These are phyloP conservation scores for Cutaneotrichosporon daszewskae DNA, from an alignment of 1,284 basidiomycete genomes.

Conservation along the genomic window DNA sequence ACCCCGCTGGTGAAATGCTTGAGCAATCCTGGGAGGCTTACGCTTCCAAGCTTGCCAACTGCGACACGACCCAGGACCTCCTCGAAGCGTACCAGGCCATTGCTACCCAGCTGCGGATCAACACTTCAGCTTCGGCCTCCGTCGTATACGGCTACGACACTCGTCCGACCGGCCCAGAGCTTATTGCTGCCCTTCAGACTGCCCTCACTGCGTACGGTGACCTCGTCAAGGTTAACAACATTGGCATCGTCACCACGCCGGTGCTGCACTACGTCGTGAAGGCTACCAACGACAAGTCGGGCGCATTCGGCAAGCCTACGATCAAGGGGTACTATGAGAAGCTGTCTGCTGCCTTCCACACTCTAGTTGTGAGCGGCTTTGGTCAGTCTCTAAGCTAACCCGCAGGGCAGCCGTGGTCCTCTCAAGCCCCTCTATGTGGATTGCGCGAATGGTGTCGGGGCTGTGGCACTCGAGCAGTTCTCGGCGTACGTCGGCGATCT, in stretches of 20 bases:
- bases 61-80: slow-evolving; percentile 65
- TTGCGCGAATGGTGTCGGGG: slow-evolving; percentile 97
- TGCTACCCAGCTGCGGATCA: slow-evolving; percentile 65
- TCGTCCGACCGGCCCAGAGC: slow-evolving; percentile 74
- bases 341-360: slow-evolving; percentile 77
- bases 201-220: slow-evolving; percentile 64
- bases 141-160: slow-evolving; percentile 93
- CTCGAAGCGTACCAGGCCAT: slow-evolving; percentile 62
- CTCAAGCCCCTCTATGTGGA: slow-evolving; percentile 63
- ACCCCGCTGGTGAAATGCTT: slow-evolving; percentile 99
- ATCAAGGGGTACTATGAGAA: slow-evolving; percentile 84
- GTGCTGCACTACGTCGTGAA: slow-evolving; percentile 93
- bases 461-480: slow-evolving; percentile 61
- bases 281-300: slow-evolving; percentile 64
- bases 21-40: slow-evolving; percentile 87
- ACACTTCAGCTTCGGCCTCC: slow-evolving; percentile 67
- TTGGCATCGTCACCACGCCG: slow-evolving; percentile 86
- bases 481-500: slow-evolving; percentile 46
- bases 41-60: slow-evolving; percentile 87
- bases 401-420: slow-evolving; percentile 56
- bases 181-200: slow-evolving; percentile 77
- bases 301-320: slow-evolving; percentile 75
- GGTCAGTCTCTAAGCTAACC: neutral
- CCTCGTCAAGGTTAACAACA: slow-evolving; percentile 40
- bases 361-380: slow-evolving; percentile 64